These are phyloP conservation scores for Cercophora newfieldiana DNA, from an alignment of 495 filamentous ascomycete genomes.

Conservation along the genomic window DNA sequence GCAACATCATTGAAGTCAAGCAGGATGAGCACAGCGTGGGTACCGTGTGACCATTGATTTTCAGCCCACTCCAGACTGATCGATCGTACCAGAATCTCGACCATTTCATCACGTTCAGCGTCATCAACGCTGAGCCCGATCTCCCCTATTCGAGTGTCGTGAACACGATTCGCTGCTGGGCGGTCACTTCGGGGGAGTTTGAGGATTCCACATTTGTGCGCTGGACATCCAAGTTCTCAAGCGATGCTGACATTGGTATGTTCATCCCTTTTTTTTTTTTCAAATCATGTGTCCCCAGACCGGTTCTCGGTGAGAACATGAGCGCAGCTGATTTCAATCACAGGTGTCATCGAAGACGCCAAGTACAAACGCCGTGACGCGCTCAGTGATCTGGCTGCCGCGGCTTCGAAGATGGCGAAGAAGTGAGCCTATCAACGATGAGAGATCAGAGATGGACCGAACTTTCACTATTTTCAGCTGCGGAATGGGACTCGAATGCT, in stretches of 20 bases:
- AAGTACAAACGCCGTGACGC: slow-evolving; percentile 73
- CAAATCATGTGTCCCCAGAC: neutral
- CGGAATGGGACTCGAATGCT: no score
- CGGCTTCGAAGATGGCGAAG: slow-evolving; percentile 48
- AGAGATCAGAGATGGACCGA: neutral
- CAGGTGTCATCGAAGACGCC: slow-evolving; percentile 68
- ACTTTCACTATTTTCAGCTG: no score
- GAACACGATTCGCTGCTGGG: slow-evolving; percentile 61
- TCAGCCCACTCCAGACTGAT: neutral
- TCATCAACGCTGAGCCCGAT: slow-evolving; percentile 61
- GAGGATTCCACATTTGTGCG: slow-evolving; percentile 62
- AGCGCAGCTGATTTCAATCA: slow-evolving; percentile 20
- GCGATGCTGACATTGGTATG: slow-evolving; percentile 67
- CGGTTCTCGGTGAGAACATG: neutral
- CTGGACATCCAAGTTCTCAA: slow-evolving; percentile 66
- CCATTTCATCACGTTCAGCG: slow-evolving; percentile 68
- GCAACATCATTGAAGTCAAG: slow-evolving; percentile 64
- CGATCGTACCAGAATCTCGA: slow-evolving; percentile 56
- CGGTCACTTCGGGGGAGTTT: slow-evolving; percentile 59
- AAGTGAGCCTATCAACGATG: slow-evolving; percentile 6
- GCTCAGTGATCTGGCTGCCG: slow-evolving; percentile 60
- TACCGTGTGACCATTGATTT: neutral
- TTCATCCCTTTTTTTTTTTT: slow-evolving; percentile 10
- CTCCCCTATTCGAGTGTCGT: slow-evolving; percentile 61
- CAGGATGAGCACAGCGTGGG: slow-evolving; percentile 68